A percentile compares a stretch with the other conserved stretches of the same genome.
These are phyloP conservation scores for Protomyces pachydermus DNA, from an alignment of 1,139 yeast genomes.

Conservation along the genomic window DNA sequence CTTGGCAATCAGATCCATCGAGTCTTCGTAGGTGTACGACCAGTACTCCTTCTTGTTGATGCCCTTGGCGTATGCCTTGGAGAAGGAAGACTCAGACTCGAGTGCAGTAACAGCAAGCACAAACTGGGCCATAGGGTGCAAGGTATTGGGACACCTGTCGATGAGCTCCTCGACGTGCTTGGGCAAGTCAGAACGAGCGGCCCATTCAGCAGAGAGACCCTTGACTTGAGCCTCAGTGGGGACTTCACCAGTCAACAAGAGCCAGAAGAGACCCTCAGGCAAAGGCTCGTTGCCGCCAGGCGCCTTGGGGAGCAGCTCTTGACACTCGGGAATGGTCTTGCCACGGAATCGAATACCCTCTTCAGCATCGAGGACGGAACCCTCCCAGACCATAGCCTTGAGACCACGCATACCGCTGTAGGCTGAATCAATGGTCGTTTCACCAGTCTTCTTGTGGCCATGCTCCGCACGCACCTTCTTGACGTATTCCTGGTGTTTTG, in stretches of 20 bases:
- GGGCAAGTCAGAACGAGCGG: slow-evolving; percentile 56
- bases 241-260: slow-evolving; percentile 56
- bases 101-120: slow-evolving; percentile 62
- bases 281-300: slow-evolving; percentile 68
- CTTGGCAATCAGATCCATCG: slow-evolving; percentile 81
- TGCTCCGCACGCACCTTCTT: slow-evolving; percentile 82
- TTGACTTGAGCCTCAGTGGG: slow-evolving; percentile 55
- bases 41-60: slow-evolving; percentile 61
- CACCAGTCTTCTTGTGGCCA: slow-evolving; percentile 83
- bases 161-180: slow-evolving; percentile 51
- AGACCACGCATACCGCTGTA: slow-evolving; percentile 99
- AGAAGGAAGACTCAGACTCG: slow-evolving; percentile 57
- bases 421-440: slow-evolving; percentile 90
- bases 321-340: slow-evolving; percentile 92
- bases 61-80: slow-evolving; percentile 64
- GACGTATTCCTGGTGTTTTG: slow-evolving; percentile 86
- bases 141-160: slow-evolving; percentile 52
- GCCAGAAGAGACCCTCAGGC: slow-evolving; percentile 64
- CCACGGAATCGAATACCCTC: slow-evolving; percentile 99
- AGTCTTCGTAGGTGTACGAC: slow-evolving; percentile 89
- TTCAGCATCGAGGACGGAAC: slow-evolving; percentile 94
- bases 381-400: slow-evolving; percentile 98
- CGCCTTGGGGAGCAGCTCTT: slow-evolving; percentile 86
- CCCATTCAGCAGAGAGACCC: slow-evolving; percentile 52
- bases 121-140: slow-evolving; percentile 70